phyloP scores from a whole-genome alignment of 78 protist species.

The Polysphondylium violaceum region DNA sequence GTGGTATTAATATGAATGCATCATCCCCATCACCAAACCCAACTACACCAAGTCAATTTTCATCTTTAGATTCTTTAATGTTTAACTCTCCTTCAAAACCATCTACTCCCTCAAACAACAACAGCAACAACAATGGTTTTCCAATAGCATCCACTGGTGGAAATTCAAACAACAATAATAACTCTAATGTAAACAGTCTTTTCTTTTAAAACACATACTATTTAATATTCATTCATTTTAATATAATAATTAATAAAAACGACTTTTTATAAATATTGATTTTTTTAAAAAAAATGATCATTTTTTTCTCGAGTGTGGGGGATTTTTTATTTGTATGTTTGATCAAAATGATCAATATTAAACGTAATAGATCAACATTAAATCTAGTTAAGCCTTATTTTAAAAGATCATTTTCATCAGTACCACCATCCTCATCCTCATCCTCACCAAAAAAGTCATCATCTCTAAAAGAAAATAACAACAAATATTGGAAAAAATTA shows the following conservation, averaged over 20 bases:
- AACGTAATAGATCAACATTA: too few relatives aligned
- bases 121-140: slow-evolving; percentile 23
- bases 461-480: not conserved
- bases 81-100: slow-evolving; percentile 29
- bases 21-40: slow-evolving; percentile 17
- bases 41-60: slow-evolving; percentile 33
- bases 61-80: slow-evolving; percentile 60
- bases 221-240: too few relatives aligned
- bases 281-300: too few relatives aligned
- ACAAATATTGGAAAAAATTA: slow-evolving; percentile 43
- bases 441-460: not conserved
- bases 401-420: too few relatives aligned
- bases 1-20: not conserved
- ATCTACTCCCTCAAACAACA: not conserved
- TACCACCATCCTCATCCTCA: too few relatives aligned
- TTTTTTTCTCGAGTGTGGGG: too few relatives aligned
- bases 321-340: too few relatives aligned
- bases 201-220: slow-evolving; percentile 36
- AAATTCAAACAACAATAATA: slow-evolving; percentile 12
- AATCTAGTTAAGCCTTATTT: too few relatives aligned
- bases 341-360: too few relatives aligned
- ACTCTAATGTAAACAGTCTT: slow-evolving; percentile 18
- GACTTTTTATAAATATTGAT: too few relatives aligned
- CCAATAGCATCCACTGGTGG: slow-evolving; percentile 14
- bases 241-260: too few relatives aligned